Base-by-base conservation (phyloP, 768 basidiomycete species). In the Boletus eberwhitei region DNA sequence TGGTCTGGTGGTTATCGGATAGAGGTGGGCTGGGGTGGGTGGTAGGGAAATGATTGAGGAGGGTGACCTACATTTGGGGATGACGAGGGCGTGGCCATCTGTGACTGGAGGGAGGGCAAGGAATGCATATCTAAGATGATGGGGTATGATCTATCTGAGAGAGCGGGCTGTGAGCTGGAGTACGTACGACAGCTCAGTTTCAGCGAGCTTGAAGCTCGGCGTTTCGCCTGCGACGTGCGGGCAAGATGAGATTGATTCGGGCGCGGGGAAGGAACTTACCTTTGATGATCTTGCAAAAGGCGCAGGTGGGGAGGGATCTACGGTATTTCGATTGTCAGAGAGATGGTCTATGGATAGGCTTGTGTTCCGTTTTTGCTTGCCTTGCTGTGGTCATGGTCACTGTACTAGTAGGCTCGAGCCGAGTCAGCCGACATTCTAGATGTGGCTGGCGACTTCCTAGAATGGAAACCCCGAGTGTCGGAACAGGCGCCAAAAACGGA, bases 251-350 rank as follows among this genome's bases (percentile, higher is more conserved):
- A 21, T 12, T 5, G 6, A 24, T 2, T 12, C 13, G 16, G 14
- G 12, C 19, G 7, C 21, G 19, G 12, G 26, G 8, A 2, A 3
- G 16, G 24, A 29, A 56, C 70, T 34, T 50, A 86, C 93, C 90
- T 72, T 88, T 88, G 75, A 93, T 79, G 68, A 98, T 95, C 75
- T 87, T 95, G 81, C 95, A 98, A 75, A 97, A 97, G 63, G 92
- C 70, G 71, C 94, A 96, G 22, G 71, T 72, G 14, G 83, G 76
- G 50, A 84, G 76, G 50, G 74, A 75, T 63, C 86, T 85, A 52
- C 1, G 3, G 35, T 40, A 17, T n/a, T 13, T 14, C 12, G 21
- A 29, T 24, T 12, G 16, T 56, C 38, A 54, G 41, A 14, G n/a
- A 34, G 16, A 17, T 2, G 31, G 7, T 39, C 22, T 29, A 31